phyloP scores from a whole-genome alignment of 306 rosid genomes.

The Prunus armeniaca region DNA sequence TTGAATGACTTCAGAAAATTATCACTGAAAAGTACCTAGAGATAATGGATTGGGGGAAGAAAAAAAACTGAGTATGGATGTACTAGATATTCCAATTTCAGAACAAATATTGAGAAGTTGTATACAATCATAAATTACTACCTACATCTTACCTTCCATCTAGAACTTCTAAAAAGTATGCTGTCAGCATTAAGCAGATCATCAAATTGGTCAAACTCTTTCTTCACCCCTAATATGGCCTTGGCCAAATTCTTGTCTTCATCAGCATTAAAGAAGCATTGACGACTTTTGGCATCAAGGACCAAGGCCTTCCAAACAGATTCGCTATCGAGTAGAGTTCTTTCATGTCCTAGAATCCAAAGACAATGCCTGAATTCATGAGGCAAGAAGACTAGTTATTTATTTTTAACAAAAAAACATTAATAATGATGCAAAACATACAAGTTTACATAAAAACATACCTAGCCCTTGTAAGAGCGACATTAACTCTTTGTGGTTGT shows the following conservation, averaged over 20 bases:
- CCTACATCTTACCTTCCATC: constrained; percentile 61
- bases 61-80: background rate
- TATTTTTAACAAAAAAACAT: background rate
- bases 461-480: constrained; percentile 90
- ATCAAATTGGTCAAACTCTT: constrained; percentile 57
- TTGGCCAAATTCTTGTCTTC: constrained; percentile 56
- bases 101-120: background rate
- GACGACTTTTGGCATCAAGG: constrained; percentile 55
- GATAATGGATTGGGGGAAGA: background rate
- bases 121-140: background rate
- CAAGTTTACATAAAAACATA: constrained; percentile 13
- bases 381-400: background rate
- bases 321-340: constrained; percentile 37
- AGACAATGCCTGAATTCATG: constrained; percentile 53
- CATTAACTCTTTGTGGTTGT: constrained; percentile 57
- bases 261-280: constrained; percentile 61
- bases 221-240: constrained; percentile 51
- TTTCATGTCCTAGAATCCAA: constrained; percentile 77
- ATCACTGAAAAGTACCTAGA: constrained; percentile 67
- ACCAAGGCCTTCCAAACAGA: constrained; percentile 60
- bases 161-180: constrained; percentile 48
- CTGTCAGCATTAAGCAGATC: constrained; percentile 63
- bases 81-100: background rate
- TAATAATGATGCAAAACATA: background rate
- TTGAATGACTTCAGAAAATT: constrained; percentile 65